These are phyloP conservation scores for Ehretia macrophylla DNA, from an alignment of 257 asterid species.

Conservation along the genomic window DNA sequence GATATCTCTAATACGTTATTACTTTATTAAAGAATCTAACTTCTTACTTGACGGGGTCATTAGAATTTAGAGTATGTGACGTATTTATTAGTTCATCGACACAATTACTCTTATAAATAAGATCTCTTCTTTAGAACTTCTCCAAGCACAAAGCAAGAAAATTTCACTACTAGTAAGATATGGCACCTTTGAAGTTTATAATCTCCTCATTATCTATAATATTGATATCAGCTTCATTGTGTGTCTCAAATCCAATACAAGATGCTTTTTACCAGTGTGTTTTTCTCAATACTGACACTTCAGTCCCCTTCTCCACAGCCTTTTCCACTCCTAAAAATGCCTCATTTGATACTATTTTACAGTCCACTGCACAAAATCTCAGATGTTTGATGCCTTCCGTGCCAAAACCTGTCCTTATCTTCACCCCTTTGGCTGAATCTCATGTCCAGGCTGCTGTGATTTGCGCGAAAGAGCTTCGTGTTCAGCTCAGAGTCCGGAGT, in stretches of 20 bases:
- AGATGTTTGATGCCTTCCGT: constrained; percentile 13
- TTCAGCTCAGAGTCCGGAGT: constrained; percentile 17
- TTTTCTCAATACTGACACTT: neutral
- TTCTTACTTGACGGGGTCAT: too few relatives aligned
- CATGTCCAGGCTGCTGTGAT: constrained; percentile 25
- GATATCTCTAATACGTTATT: too few relatives aligned
- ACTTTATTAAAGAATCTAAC: too few relatives aligned
- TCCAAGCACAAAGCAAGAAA: too few relatives aligned
- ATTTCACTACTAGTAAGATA: neutral
- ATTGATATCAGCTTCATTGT: neutral
- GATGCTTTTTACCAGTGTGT: neutral
- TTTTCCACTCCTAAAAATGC: constrained; percentile 9
- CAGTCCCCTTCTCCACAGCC: constrained; percentile 3
- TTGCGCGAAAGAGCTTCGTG: constrained; percentile 7
- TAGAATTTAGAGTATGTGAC: too few relatives aligned
- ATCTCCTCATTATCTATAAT: neutral
- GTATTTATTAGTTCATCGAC: too few relatives aligned
- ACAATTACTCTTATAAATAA: too few relatives aligned
- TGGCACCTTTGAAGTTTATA: neutral
- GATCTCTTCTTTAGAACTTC: too few relatives aligned
- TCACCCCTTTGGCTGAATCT: constrained; percentile 19
- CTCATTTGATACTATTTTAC: constrained; percentile 9
- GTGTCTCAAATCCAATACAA: neutral
- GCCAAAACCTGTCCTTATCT: constrained; percentile 20
- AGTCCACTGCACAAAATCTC: constrained; percentile 23